phyloP scores from a whole-genome alignment of 1,139 yeast species.

The Debaryomyces psychrophilus region DNA sequence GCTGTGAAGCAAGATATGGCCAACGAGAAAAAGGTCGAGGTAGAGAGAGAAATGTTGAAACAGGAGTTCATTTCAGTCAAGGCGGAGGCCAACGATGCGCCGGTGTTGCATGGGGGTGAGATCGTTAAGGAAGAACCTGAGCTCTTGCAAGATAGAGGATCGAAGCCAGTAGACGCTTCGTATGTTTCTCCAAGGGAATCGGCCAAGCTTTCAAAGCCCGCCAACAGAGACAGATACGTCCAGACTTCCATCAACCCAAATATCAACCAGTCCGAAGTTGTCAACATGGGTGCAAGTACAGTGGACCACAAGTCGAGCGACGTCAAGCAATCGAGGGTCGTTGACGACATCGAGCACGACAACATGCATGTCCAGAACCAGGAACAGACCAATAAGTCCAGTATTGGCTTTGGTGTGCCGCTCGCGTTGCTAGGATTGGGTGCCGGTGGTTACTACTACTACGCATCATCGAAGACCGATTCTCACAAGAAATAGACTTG shows the following conservation, averaged over 20 bases:
- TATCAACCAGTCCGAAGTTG: slow-evolving; percentile 42
- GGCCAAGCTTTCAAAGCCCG: slow-evolving; percentile 31
- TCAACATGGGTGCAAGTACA: slow-evolving; percentile 39
- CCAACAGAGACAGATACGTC: slow-evolving; percentile 46
- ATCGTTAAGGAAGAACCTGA: slow-evolving; percentile 43
- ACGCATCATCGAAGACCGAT: slow-evolving; percentile 8
- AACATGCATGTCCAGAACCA: slow-evolving; percentile 24
- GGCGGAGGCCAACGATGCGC: slow-evolving; percentile 48
- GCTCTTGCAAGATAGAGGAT: slow-evolving; percentile 41
- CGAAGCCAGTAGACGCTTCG: slow-evolving; percentile 28
- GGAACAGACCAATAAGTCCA: slow-evolving; percentile 2
- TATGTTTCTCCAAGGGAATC: slow-evolving; percentile 12
- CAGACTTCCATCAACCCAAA: slow-evolving; percentile 49
- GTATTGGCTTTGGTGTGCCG: slow-evolving; percentile 16
- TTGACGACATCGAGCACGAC: slow-evolving; percentile 48
- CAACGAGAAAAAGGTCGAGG: slow-evolving; percentile 41
- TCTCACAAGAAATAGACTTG: slow-evolving; percentile 11
- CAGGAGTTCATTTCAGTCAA: slow-evolving; percentile 45
- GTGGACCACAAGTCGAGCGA: slow-evolving; percentile 43
- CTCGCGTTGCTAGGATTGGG: slow-evolving; percentile 30
- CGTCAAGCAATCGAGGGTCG: slow-evolving; percentile 33
- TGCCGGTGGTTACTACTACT: slow-evolving; percentile 26
- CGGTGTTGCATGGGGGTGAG: slow-evolving; percentile 51
- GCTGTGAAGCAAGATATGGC: slow-evolving; percentile 56
- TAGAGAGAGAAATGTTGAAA: slow-evolving; percentile 45